phyloP scores from a whole-genome alignment of 2,329 filamentous ascomycete species.

The Diplodia intermedia region DNA sequence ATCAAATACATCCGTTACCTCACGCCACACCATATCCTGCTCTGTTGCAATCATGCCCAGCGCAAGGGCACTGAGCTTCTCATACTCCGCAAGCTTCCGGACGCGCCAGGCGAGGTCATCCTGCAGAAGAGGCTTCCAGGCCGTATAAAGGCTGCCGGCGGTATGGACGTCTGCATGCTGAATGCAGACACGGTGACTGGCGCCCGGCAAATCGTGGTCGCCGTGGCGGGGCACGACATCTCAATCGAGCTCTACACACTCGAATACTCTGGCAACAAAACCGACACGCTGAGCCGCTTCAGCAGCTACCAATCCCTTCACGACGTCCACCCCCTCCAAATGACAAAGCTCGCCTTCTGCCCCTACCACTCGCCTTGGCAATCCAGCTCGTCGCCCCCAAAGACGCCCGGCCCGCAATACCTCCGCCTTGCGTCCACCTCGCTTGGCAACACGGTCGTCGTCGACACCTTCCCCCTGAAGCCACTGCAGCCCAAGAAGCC shows the following conservation, averaged over 20 bases:
- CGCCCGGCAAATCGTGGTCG: conserved; percentile 79
- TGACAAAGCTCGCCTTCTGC: conserved; percentile 62
- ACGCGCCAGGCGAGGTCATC: conserved; percentile 59
- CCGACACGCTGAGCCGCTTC: conserved; percentile 57
- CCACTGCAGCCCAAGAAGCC: conserved; percentile 56
- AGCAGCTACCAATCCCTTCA: conserved; percentile 59
- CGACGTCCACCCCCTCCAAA: conserved; percentile 64
- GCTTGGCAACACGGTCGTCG: conserved; percentile 77
- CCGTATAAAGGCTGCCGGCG: conserved; percentile 75
- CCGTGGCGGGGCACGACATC: conserved; percentile 79
- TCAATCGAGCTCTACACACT: conserved; percentile 80
- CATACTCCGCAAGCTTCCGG: conserved; percentile 67
- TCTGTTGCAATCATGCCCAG: conserved; percentile 63
- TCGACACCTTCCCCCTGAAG: conserved; percentile 77
- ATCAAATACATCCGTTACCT: conserved; percentile 65
- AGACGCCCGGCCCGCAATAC: conserved; percentile 58
- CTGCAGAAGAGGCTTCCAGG: conserved; percentile 67
- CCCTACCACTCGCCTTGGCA: conserved; percentile 52
- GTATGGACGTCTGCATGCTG: conserved; percentile 77
- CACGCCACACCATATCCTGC: conserved; percentile 59
- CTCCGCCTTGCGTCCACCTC: conserved; percentile 83
- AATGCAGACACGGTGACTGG: conserved; percentile 60
- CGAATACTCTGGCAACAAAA: conserved; percentile 65
- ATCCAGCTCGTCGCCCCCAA: conserved; percentile 36
- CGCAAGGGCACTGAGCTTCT: conserved; percentile 63